Evolutionary conservation across 2,329 filamentous ascomycete genomes (phyloP).

Genomic region (Myrmaecium sp.): DNA sequence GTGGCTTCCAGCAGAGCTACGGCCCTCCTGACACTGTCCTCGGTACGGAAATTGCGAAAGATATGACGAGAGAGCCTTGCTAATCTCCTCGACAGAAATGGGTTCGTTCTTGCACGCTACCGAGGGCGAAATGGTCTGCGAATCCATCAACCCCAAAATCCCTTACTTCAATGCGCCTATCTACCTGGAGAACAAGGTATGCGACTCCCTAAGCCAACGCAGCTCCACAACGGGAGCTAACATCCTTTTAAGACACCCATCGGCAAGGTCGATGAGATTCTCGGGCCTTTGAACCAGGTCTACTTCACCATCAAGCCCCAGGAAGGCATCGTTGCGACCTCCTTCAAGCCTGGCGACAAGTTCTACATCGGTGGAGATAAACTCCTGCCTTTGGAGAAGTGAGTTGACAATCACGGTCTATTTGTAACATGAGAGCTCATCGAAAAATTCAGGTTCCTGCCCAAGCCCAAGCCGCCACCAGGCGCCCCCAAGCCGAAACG

Average conservation of each 20-base stretch:
- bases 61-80: constrained; percentile 4
- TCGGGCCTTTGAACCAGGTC: constrained; percentile 93
- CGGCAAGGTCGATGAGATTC: constrained; percentile 95
- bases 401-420: constrained; percentile 6
- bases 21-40: constrained; percentile 28
- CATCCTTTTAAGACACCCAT: constrained; percentile 48
- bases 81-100: constrained; percentile 52
- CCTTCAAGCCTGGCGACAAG: constrained; percentile 93
- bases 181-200: constrained; percentile 94
- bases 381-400: constrained; percentile 79
- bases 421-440: constrained; percentile 1
- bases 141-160: constrained; percentile 85
- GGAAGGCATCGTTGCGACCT: constrained; percentile 86
- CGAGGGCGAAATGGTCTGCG: constrained; percentile 96
- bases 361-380: constrained; percentile 94
- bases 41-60: constrained; percentile 13
- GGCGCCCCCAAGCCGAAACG: constrained; percentile 56
- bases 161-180: constrained; percentile 99
- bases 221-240: constrained; percentile 8
- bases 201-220: constrained; percentile 7
- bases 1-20: constrained; percentile 20
- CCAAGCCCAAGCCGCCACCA: constrained; percentile 66
- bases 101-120: constrained; percentile 85
- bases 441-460: constrained; percentile 49
- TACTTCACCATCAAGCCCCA: constrained; percentile 97